Conservation (phyloP, 495 filamentous ascomycete genomes). For the Opeltia flavorubescens region DNA sequence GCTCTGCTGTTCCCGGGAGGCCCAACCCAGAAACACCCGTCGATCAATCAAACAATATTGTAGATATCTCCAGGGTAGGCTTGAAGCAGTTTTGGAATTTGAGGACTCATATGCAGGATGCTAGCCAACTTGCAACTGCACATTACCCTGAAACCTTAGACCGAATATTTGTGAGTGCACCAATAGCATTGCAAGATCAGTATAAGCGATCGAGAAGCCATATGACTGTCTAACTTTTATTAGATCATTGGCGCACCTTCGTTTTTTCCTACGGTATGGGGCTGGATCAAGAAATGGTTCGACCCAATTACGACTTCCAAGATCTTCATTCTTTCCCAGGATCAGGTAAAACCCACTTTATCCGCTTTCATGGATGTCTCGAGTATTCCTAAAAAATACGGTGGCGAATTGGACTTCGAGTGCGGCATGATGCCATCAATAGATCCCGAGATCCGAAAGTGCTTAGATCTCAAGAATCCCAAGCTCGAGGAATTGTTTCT, state of each 20-base stretch:
- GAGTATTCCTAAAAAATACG: constrained; percentile 73
- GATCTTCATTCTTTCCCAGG: constrained; percentile 66
- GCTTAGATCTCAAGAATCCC: not conserved
- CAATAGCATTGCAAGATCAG: not conserved
- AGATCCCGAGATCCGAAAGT: constrained; percentile 25
- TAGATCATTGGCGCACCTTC: constrained; percentile 73
- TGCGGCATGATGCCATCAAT: constrained; percentile 56
- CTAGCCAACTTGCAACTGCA: constrained; percentile 64
- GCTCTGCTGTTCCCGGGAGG: constrained; percentile 53
- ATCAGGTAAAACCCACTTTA: constrained; percentile 61
- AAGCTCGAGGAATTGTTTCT: constrained; percentile 2
- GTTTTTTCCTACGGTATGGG: constrained; percentile 88
- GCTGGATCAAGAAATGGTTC: constrained; percentile 90
- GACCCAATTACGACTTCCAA: constrained; percentile 83
- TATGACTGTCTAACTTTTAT: not conserved
- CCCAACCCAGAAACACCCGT: constrained; percentile 59
- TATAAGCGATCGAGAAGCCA: too few relatives aligned
- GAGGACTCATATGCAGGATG: constrained; percentile 80
- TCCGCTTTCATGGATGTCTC: constrained; percentile 59
- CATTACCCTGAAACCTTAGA: constrained; percentile 86
- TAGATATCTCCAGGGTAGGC: constrained; percentile 70
- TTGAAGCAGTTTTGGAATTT: constrained; percentile 87
- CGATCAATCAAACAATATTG: constrained; percentile 71
- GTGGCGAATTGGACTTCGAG: constrained; percentile 65
- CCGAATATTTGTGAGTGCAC: constrained; percentile 53